These are phyloP conservation scores for Metarhizium album DNA, from an alignment of 2,329 filamentous ascomycete genomes.

Conservation along the genomic window DNA sequence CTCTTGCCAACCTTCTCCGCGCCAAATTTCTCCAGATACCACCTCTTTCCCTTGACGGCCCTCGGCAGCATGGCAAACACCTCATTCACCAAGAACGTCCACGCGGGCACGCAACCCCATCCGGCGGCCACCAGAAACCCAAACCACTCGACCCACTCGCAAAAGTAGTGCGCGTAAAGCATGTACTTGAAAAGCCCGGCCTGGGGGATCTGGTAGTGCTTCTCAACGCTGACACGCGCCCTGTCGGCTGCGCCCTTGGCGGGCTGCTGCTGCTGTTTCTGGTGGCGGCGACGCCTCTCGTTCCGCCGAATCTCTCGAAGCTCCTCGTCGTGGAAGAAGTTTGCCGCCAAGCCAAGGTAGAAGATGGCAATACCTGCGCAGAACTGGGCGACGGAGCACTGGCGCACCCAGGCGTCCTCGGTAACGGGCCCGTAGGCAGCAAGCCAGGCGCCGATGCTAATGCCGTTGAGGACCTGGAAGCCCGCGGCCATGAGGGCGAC, in stretches of 20 bases:
- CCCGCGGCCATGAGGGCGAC: conserved; percentile 52
- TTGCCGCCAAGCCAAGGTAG: conserved; percentile 62
- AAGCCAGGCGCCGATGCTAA: conserved; percentile 69
- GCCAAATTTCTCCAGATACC: conserved; percentile 86
- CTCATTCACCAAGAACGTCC: conserved; percentile 78
- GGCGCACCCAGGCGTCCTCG: conserved; percentile 34
- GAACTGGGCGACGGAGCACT: conserved; percentile 36
- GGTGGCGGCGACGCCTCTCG: conserved; percentile 47
- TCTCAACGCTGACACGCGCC: conserved; percentile 34
- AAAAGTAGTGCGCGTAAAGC: conserved; percentile 88
- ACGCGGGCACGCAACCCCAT: conserved; percentile 58
- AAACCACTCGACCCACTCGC: conserved; percentile 92
- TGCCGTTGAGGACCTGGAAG: conserved; percentile 77
- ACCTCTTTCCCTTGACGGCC: conserved; percentile 67
- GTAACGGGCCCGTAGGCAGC: conserved; percentile 67
- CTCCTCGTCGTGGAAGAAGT: conserved; percentile 84
- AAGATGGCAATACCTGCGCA: conserved; percentile 62
- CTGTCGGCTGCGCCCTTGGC: conserved; percentile 24
- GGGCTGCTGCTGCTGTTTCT: conserved; percentile 22
- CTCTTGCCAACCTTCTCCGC: conserved; percentile 64
- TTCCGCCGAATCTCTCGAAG: conserved; percentile 74
- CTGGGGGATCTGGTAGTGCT: conserved; percentile 79
- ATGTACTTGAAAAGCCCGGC: conserved; percentile 74
- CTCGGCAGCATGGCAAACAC: conserved; percentile 82
- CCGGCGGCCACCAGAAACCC: conserved; percentile 75